These are phyloP conservation scores for Mycena floridula DNA, from an alignment of 768 basidiomycete genomes.

Conservation along the genomic window DNA sequence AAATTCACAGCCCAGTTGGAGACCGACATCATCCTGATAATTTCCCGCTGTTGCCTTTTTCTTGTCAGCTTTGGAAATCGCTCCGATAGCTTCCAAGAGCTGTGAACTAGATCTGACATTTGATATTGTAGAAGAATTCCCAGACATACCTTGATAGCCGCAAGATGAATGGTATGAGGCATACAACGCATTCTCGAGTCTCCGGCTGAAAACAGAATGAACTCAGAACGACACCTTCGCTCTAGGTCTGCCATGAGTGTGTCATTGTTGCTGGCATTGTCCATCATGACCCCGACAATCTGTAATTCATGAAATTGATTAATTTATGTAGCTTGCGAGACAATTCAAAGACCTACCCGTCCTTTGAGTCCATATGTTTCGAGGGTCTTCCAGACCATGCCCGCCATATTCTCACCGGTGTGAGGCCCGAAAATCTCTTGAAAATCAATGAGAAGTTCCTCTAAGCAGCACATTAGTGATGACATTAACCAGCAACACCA, in stretches of 20 bases:
- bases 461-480: conserved; percentile 7
- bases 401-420: conserved; percentile 21
- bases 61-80: background rate
- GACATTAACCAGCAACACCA: background rate
- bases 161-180: conserved; percentile 20
- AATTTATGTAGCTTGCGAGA: background rate
- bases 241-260: conserved; percentile 11
- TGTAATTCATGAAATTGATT: conserved; percentile 1
- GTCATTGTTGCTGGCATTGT: conserved; percentile 17
- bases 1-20: too few species aligned
- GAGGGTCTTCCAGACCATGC: conserved; percentile 14
- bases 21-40: background rate
- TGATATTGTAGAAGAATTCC: conserved; percentile 1
- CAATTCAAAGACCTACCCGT: conserved; percentile 3
- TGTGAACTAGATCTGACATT: too few species aligned
- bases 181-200: conserved; percentile 16
- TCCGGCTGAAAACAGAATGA: conserved; percentile 9
- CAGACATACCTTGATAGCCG: conserved; percentile 16
- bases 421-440: conserved; percentile 19
- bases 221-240: background rate
- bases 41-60: background rate
- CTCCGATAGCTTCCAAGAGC: too few species aligned
- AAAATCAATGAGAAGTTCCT: conserved; percentile 21
- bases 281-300: conserved; percentile 11
- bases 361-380: conserved; percentile 11